Base-by-base conservation (phyloP, 2,329 filamentous ascomycete genomes). In the Colletotrichum gloeosporioides region DNA sequence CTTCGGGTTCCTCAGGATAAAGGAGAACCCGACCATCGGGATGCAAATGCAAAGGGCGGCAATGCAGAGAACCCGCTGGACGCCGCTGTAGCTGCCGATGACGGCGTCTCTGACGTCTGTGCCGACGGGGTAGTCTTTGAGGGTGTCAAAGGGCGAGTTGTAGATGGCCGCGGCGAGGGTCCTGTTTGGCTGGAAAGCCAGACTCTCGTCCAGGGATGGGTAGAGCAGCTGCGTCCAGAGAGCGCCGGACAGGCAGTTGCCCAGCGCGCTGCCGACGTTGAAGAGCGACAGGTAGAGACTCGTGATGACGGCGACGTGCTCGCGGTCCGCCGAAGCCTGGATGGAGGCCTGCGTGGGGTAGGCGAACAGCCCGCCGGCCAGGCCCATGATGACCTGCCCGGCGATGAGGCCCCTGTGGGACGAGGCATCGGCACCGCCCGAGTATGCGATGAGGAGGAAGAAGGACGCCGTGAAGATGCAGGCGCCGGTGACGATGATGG, bases 341-440 rank as follows among this genome's bases (percentile, higher is more conserved):
- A 86, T 85, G 1, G 84, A 85, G 0, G 85, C 85, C 65, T 86
- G 84, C 0, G 85, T 85, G 0, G 85, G 85, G 68, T 86, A 87
- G 0, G 85, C 83, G 79, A 92, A 92, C 72, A 93, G 83, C 1
- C 91, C 91, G 13, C 90, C 90, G 1, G 90, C 90, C 57, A 92
- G 84, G 59, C 91, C 91, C 4, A 93, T 84, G 3, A 92, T 82
- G 3, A 92, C 83, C 78, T 93, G 90, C 0, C 86, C 90, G 3
- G 87, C 87, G 65, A 93, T 88, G 22, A 93, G 85, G 3, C 91
- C 91, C 0, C 86, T 84, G 57, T 89, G 84, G 4, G 84, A 86
- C 0, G 83, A 81, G 0, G 79, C 44, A 3, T 82, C 84, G 0
- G 85, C 82, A 2, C 89, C 90, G 15, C 91, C 90, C 2, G 90